Percentiles rank a stretch among this genome's conserved stretches.
phyloP scores from a whole-genome alignment of 108 stramenopile species.

The Nannochloropsis oceanica region DNA sequence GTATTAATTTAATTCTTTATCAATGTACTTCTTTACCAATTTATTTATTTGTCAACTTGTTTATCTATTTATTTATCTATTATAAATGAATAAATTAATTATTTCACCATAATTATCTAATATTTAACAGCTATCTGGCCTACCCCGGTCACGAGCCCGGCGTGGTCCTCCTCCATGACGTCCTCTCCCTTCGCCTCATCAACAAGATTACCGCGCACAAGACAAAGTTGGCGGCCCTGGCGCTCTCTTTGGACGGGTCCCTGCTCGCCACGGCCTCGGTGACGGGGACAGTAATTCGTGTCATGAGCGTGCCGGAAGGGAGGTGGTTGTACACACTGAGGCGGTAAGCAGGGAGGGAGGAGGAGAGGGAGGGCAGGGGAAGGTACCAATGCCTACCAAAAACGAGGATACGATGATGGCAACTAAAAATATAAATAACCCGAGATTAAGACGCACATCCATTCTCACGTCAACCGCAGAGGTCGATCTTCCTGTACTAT shows the following conservation, averaged over 20 bases:
- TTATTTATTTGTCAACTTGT: too few relatives aligned
- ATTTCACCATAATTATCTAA: too few relatives aligned
- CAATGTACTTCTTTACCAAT: background rate
- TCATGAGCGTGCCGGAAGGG: slow-evolving; percentile 37
- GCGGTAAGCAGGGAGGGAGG: background rate
- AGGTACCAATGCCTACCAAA: background rate
- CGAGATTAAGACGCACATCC: background rate
- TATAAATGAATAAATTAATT: too few relatives aligned
- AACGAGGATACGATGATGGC: background rate
- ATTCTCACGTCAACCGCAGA: background rate
- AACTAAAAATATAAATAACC: too few relatives aligned
- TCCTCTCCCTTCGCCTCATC: slow-evolving; percentile 34
- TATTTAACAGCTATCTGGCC: background rate
- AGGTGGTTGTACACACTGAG: slow-evolving; percentile 8
- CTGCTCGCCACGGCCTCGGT: slow-evolving; percentile 41
- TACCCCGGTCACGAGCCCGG: background rate
- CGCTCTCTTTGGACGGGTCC: slow-evolving; percentile 34
- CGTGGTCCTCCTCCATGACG: slow-evolving; percentile 38
- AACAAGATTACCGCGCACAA: slow-evolving; percentile 40
- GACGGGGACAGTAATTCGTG: slow-evolving; percentile 38
- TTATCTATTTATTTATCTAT: too few relatives aligned
- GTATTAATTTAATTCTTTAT: background rate
- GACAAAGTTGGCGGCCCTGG: slow-evolving; percentile 28
- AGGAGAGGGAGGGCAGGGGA: background rate
- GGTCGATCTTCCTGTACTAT: slow-evolving; percentile 30